Percentiles rank a stretch among this genome's conserved stretches.
These are phyloP conservation scores for Nepenthes alata DNA, from an alignment of 179 eudicot genomes.

Conservation along the genomic window DNA sequence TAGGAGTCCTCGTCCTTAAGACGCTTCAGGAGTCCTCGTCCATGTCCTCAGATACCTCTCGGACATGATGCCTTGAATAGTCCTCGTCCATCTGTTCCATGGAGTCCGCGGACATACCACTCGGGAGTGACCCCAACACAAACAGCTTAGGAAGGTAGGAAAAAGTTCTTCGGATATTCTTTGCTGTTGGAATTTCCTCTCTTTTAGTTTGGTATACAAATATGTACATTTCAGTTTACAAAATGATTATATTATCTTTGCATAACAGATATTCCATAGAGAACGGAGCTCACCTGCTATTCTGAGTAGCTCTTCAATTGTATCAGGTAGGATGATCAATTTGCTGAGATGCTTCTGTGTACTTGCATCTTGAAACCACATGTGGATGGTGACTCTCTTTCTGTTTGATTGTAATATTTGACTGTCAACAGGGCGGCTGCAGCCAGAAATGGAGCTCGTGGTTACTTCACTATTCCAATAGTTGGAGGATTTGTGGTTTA, in stretches of 20 bases:
- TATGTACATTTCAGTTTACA: too few species aligned
- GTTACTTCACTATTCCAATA: constrained; percentile 8
- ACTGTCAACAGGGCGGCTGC: constrained; percentile 10
- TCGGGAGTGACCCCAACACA: too few species aligned
- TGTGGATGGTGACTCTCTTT: constrained; percentile 73
- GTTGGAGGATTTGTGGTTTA: constrained; percentile 1
- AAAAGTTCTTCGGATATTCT: not conserved
- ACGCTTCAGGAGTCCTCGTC: too few species aligned
- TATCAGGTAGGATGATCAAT: constrained; percentile 69
- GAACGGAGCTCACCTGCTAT: constrained; percentile 49
- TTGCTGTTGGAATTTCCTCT: too few species aligned
- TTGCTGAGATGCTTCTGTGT: constrained; percentile 36
- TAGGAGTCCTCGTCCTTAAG: too few species aligned
- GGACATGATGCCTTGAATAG: too few species aligned
- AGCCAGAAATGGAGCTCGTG: constrained; percentile 12
- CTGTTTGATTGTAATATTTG: constrained; percentile 10
- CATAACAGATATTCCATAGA: not conserved
- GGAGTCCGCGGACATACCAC: too few species aligned
- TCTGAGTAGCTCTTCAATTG: constrained; percentile 51
- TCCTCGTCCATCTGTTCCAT: too few species aligned
- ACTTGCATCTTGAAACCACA: constrained; percentile 19
- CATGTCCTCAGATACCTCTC: too few species aligned
- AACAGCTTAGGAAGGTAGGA: too few species aligned
- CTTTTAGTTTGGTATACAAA: too few species aligned
- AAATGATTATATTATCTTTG: too few species aligned